A percentile compares a stretch with the other conserved stretches of the same genome.
Evolutionary conservation across 192 early-diverging fungal genomes (phyloP).

Genomic region (Allomyces macrogynus): DNA sequence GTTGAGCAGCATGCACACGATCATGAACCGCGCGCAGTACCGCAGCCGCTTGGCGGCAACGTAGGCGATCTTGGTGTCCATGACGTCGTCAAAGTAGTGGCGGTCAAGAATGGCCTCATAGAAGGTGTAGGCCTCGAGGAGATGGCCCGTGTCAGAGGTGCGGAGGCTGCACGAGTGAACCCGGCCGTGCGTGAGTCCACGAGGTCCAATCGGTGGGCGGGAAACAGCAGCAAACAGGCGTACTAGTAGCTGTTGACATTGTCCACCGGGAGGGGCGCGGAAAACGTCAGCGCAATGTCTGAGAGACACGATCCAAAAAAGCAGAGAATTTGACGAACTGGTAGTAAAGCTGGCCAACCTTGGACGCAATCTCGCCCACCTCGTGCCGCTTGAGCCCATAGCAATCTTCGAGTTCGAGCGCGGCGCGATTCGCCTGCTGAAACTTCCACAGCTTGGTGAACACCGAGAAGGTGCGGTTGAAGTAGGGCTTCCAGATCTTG

Average conservation of each 20-base stretch:
- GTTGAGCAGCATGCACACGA: slow-evolving; percentile 77
- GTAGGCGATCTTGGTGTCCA: slow-evolving; percentile 64
- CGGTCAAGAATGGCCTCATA: slow-evolving; percentile 90
- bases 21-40: slow-evolving; percentile 93
- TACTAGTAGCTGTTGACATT: no score
- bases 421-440: slow-evolving; percentile 66
- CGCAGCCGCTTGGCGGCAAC: slow-evolving; percentile 93
- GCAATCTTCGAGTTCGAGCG: slow-evolving; percentile 68
- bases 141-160: slow-evolving; percentile 90
- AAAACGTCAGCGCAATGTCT: no score
- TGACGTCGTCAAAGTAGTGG: slow-evolving; percentile 85
- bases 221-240: no score
- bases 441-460: slow-evolving; percentile 95
- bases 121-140: slow-evolving; percentile 83
- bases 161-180: slow-evolving; percentile 33
- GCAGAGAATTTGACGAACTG: slow-evolving; percentile 31
- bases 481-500: slow-evolving; percentile 57
- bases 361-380: slow-evolving; percentile 93
- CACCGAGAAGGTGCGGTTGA: slow-evolving; percentile 93
- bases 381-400: slow-evolving; percentile 94
- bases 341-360: slow-evolving; percentile 84
- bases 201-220: no score
- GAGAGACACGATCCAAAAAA: slow-evolving; percentile 11
- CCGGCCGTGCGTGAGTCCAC: no score
- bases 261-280: no score